phyloP scores from a whole-genome alignment of 2,329 filamentous ascomycete genomes.

The Ophiosphaerella herpotricha region DNA sequence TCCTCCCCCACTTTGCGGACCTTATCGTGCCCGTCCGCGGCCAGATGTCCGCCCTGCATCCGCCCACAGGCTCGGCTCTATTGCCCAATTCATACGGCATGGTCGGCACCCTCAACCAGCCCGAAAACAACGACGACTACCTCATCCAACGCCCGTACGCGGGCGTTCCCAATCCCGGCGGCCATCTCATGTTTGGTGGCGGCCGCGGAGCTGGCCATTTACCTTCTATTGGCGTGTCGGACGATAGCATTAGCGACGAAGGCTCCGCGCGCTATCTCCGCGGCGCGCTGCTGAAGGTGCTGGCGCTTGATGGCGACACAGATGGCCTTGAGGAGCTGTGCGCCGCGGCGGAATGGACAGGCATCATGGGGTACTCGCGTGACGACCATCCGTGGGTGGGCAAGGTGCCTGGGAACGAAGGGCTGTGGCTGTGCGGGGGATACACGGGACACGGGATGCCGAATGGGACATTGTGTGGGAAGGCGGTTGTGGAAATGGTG shows the following conservation, averaged over 20 bases:
- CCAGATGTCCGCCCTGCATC: constrained; percentile 69
- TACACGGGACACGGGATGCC: constrained; percentile 80
- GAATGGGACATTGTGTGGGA: constrained; percentile 68
- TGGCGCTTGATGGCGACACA: constrained; percentile 42
- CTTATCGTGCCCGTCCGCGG: constrained; percentile 79
- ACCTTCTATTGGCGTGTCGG: constrained; percentile 61
- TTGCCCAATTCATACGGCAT: constrained; percentile 69
- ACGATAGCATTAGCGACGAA: constrained; percentile 63
- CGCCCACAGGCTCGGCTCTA: constrained; percentile 52
- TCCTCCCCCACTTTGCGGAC: constrained; percentile 70
- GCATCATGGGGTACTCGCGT: constrained; percentile 73
- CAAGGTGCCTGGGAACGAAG: constrained; percentile 61
- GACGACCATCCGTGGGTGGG: constrained; percentile 75
- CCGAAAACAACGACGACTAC: constrained; percentile 67
- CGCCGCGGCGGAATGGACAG: constrained; percentile 67
- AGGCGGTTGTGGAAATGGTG: constrained; percentile 66
- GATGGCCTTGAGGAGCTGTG: constrained; percentile 50
- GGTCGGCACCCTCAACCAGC: constrained; percentile 55
- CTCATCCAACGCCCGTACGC: constrained; percentile 68
- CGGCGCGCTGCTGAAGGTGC: constrained; percentile 44
- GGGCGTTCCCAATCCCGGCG: constrained; percentile 47
- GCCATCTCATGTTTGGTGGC: constrained; percentile 72
- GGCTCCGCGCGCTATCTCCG: constrained; percentile 62
- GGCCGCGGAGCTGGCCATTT: constrained; percentile 60
- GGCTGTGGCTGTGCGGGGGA: constrained; percentile 67